Evolutionary conservation across 1,284 basidiomycete genomes (phyloP), one percentile per base, ranked within the genome.

Genomic region (Boletus calvinii): DNA sequence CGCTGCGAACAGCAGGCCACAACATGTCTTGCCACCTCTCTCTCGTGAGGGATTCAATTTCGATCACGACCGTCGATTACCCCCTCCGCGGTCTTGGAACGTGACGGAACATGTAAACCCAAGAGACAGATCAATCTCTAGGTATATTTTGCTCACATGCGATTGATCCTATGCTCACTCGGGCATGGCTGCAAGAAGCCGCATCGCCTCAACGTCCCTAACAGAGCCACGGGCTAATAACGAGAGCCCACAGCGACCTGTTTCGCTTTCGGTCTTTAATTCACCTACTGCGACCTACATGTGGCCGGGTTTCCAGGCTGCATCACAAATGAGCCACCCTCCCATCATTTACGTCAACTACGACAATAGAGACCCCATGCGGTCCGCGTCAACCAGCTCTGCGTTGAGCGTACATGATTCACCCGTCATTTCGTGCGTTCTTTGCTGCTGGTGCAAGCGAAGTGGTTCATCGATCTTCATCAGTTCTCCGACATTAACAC

Each of bases 261-360:
- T 68, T 41, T 72, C 67, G 46, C 59, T 69, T 51, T 69, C 67
- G 40, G 67, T 69, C 54, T 69, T 69, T 67, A 72, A 72, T 62
- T 69, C 70, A 54, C 68, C 68, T 48, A 69, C 70, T 59, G 68
- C 71, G 59, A 72, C 70, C 54, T 72, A 72, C 66, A 72, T 72
- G 69, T 69, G 68, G 68, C 70, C 71, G 11, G 61, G 67, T 56
- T 66, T 72, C 55, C 67, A 71, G 56, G 66, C 70, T 50, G 65
- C 71, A 20, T 69, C 68, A 45, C 68, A 72, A 62, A 71, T 71
- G 66, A 60, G 56, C 50, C 61, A 72, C 58, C 67, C 67, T 50
- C 68, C 70, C 47, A 55, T 71, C 54, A 70, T 69, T 70, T 72
- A 72, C 59, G 71, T 69, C 58, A 64, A 72, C 55, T 72, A 72